A percentile compares a stretch with the other conserved stretches of the same genome.
phyloP scores from a whole-genome alignment of 208 protist genomes.

The Leishmania major region DNA sequence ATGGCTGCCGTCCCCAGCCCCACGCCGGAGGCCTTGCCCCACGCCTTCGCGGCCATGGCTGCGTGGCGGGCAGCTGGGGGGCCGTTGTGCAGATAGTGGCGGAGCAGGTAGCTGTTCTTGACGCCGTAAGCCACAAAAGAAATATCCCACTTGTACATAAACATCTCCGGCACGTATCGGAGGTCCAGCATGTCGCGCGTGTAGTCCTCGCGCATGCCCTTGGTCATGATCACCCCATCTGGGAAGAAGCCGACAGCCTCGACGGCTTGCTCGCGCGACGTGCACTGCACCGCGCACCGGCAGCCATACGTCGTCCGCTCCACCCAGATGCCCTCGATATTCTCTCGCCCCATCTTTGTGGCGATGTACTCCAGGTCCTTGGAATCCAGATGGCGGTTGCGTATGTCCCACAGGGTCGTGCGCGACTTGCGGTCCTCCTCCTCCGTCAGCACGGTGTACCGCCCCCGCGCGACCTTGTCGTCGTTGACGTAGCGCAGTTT shows the following conservation, averaged over 20 bases:
- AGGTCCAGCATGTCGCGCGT: slow-evolving; percentile 86
- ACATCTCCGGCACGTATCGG: slow-evolving; percentile 87
- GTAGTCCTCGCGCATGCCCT: slow-evolving; percentile 87
- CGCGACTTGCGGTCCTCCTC: slow-evolving; percentile 87
- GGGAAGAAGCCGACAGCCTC: slow-evolving; percentile 90
- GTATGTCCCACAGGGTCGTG: slow-evolving; percentile 83
- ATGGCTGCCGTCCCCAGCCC: slow-evolving; percentile 80
- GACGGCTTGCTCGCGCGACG: slow-evolving; percentile 75
- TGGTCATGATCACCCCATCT: slow-evolving; percentile 86
- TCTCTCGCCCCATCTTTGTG: slow-evolving; percentile 74
- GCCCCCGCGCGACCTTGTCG: slow-evolving; percentile 73
- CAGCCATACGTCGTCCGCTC: slow-evolving; percentile 88
- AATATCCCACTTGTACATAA: slow-evolving; percentile 91
- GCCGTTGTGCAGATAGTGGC: slow-evolving; percentile 80
- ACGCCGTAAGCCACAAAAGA: slow-evolving; percentile 90
- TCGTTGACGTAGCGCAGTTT: slow-evolving; percentile 84
- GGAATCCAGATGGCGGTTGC: slow-evolving; percentile 65
- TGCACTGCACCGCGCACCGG: slow-evolving; percentile 81
- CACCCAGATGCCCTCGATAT: slow-evolving; percentile 86
- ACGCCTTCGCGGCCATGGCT: slow-evolving; percentile 88
- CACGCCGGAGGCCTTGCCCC: slow-evolving; percentile 89
- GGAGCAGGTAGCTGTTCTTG: slow-evolving; percentile 91
- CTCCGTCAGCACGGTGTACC: slow-evolving; percentile 80
- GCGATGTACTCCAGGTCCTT: slow-evolving; percentile 87
- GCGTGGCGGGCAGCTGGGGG: slow-evolving; percentile 67